These are phyloP conservation scores for Primulina huaijiensis DNA, from an alignment of 257 asterid species.

Conservation along the genomic window DNA sequence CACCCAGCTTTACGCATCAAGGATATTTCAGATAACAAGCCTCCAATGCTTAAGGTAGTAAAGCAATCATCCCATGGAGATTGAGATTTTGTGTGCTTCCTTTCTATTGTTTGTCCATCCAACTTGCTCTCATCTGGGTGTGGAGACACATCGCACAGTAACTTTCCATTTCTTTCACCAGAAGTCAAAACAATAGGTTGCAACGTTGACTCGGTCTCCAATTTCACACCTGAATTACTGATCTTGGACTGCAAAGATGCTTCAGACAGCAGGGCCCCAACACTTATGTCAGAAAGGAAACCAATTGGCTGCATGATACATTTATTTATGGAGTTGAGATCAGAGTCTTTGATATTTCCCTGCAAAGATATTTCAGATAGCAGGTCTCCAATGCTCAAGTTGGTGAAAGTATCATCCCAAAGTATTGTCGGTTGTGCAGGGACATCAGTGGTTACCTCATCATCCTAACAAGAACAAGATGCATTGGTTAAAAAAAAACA, in stretches of 20 bases:
- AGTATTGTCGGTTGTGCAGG: conserved; percentile 31
- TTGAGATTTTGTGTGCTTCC: conserved; percentile 25
- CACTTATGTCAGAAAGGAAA: conserved; percentile 43
- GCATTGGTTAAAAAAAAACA: conserved; percentile 13
- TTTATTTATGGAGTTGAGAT: conserved; percentile 38
- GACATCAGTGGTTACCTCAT: conserved; percentile 34
- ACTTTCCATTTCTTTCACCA: conserved; percentile 55
- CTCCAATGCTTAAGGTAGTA: conserved; percentile 78
- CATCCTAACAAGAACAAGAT: conserved; percentile 43
- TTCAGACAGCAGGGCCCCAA: conserved; percentile 47
- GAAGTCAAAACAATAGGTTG: conserved; percentile 41
- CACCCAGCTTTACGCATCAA: conserved; percentile 43
- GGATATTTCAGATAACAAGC: conserved; percentile 68
- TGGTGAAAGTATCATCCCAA: conserved; percentile 78
- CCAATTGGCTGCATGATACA: conserved; percentile 39
- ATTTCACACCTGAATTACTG: conserved; percentile 23
- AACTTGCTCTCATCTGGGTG: conserved; percentile 36
- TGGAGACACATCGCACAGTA: conserved; percentile 55
- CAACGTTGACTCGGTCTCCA: conserved; percentile 33
- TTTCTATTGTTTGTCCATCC: conserved; percentile 26
- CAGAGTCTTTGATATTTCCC: conserved; percentile 42
- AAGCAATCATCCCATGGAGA: conserved; percentile 61
- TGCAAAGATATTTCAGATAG: conserved; percentile 74
- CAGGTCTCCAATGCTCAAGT: conserved; percentile 83
- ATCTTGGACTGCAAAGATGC: conserved; percentile 46